Evolutionary conservation across 2,329 filamentous ascomycete genomes (phyloP).

Genomic region (Alternaria tenuissima): DNA sequence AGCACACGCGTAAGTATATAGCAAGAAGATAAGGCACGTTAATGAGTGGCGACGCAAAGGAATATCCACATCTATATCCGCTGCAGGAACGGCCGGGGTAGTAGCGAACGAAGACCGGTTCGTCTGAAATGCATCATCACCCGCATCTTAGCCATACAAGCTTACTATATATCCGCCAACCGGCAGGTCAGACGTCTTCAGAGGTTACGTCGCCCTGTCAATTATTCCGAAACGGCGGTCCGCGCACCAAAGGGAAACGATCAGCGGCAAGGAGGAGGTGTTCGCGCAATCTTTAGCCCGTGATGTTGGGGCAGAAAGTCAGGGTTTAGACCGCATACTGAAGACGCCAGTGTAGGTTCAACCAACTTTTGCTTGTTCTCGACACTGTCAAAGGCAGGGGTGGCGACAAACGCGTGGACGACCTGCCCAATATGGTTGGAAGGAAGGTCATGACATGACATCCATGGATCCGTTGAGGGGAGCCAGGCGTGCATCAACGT

Average conservation of each 20-base stretch:
- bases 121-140: conserved; percentile 14
- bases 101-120: conserved; percentile 23
- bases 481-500: conserved; percentile 2
- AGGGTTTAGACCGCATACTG: conserved; percentile 1
- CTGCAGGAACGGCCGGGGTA: conserved; percentile 22
- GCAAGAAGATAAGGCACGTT: conserved; percentile 22
- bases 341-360: conserved; percentile 26
- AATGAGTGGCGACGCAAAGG: conserved; percentile 1
- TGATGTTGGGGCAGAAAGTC: conserved; percentile 12
- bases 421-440: conserved; percentile 19
- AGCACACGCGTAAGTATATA: conserved; percentile 5
- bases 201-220: conserved; percentile 15
- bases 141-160: conserved; percentile 19
- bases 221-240: conserved; percentile 37
- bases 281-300: conserved; percentile 28
- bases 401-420: conserved; percentile 2
- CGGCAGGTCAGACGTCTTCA: conserved; percentile 9
- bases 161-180: conserved; percentile 31
- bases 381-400: conserved; percentile 24
- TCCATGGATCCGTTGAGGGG: conserved; percentile 25
- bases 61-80: conserved; percentile 19
- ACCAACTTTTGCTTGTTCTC: conserved; percentile 27
- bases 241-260: conserved; percentile 34
- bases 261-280: conserved; percentile 43
- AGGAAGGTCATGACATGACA: conserved; percentile 18